A percentile compares a stretch with the other conserved stretches of the same genome.
These are phyloP conservation scores for Piloderma croceum DNA, from an alignment of 768 basidiomycete species.

Conservation along the genomic window DNA sequence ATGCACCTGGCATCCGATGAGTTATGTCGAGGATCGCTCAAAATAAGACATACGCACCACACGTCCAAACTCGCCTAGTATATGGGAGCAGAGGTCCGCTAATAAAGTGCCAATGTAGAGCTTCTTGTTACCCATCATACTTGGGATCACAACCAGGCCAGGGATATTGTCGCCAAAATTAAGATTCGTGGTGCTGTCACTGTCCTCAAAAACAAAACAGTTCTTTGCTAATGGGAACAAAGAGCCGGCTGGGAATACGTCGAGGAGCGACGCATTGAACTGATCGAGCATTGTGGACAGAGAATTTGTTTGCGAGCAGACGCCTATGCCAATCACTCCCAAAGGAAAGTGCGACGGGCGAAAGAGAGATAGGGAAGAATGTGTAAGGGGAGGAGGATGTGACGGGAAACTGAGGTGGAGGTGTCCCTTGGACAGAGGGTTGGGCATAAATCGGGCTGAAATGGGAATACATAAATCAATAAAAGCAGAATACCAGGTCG, in stretches of 20 bases:
- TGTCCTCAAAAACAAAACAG: conserved; percentile 83
- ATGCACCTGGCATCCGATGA: conserved; percentile 47
- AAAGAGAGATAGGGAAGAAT: conserved; percentile 65
- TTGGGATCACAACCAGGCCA: conserved; percentile 75
- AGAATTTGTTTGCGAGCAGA: conserved; percentile 52
- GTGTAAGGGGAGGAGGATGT: conserved; percentile 67
- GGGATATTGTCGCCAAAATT: conserved; percentile 52
- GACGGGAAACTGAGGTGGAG: conserved; percentile 76
- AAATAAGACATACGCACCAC: conserved; percentile 49
- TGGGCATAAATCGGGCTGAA: conserved; percentile 80
- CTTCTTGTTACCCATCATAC: conserved; percentile 81
- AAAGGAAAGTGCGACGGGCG: conserved; percentile 79
- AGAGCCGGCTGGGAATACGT: conserved; percentile 60
- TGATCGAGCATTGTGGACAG: conserved; percentile 51
- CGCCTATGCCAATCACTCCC: conserved; percentile 83
- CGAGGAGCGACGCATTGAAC: conserved; percentile 58
- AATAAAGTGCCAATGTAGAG: conserved; percentile 84
- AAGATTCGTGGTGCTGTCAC: conserved; percentile 48
- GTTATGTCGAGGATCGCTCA: not conserved
- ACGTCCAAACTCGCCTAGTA: conserved; percentile 79
- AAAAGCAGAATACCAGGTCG: not conserved
- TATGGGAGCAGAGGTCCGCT: conserved; percentile 82
- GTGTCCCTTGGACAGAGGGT: conserved; percentile 65
- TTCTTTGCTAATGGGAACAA: conserved; percentile 75
- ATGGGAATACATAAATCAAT: not conserved